These are phyloP conservation scores for button mushroom (Agaricus bisporus) DNA, from an alignment of 768 basidiomycete genomes.

Conservation along the genomic window DNA sequence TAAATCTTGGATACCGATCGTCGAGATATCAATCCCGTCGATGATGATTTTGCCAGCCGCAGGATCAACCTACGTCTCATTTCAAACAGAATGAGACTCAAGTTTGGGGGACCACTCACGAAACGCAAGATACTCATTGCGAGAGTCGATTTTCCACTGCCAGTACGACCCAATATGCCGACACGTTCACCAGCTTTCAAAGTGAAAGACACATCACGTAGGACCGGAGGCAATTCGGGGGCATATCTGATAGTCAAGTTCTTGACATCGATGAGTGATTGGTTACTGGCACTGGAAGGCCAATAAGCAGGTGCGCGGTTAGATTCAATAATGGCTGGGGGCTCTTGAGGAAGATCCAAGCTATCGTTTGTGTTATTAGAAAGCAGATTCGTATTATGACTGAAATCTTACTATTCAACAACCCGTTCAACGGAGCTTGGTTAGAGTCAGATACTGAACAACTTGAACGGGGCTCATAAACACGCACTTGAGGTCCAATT, in stretches of 20 bases:
- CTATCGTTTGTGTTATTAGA: conserved; percentile 17
- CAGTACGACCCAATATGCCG: conserved; percentile 74
- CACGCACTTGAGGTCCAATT: conserved; percentile 70
- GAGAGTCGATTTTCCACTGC: conserved; percentile 78
- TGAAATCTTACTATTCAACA: conserved; percentile 61
- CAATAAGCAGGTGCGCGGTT: conserved; percentile 86
- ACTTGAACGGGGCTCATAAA: background rate
- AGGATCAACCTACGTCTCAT: conserved; percentile 56
- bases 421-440: conserved; percentile 83
- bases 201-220: conserved; percentile 70
- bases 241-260: conserved; percentile 79
- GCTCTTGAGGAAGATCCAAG: conserved; percentile 81
- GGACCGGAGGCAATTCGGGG: conserved; percentile 75
- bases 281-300: conserved; percentile 67
- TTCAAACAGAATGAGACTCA: background rate
- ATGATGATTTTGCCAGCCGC: conserved; percentile 68
- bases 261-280: conserved; percentile 60
- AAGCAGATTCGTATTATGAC: background rate
- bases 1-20: conserved; percentile 79
- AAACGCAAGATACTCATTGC: conserved; percentile 86
- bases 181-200: conserved; percentile 69
- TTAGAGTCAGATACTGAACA: background rate
- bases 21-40: conserved; percentile 85
- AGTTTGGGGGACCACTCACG: conserved; percentile 32
- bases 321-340: conserved; percentile 67